phyloP scores from a whole-genome alignment of 2,329 filamentous ascomycete species.

The Phoma sp. region DNA sequence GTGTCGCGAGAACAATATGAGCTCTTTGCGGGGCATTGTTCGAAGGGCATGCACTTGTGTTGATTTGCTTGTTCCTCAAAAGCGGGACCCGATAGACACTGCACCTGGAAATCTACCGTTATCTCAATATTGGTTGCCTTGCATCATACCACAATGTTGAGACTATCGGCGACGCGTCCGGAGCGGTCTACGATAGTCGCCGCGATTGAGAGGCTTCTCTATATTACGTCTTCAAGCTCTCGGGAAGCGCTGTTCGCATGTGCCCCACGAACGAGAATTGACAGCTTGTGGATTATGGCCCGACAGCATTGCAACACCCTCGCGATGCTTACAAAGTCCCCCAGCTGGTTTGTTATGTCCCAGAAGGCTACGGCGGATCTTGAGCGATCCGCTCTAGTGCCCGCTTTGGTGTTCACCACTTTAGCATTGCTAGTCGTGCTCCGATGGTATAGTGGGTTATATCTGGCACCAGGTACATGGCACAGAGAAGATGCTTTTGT shows the following conservation, averaged over 20 bases:
- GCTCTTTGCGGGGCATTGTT: too few relatives aligned
- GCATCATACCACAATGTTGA: too few relatives aligned
- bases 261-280: neutral
- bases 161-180: too few relatives aligned
- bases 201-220: too few relatives aligned
- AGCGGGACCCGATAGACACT: too few relatives aligned
- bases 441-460: constrained; percentile 37
- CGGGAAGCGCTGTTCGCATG: neutral
- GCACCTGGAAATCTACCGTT: too few relatives aligned
- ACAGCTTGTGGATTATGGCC: neutral
- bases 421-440: constrained; percentile 32
- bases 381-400: constrained; percentile 29
- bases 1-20: too few relatives aligned
- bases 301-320: neutral
- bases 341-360: constrained; percentile 34
- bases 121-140: too few relatives aligned
- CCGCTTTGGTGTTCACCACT: constrained; percentile 31
- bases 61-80: too few relatives aligned
- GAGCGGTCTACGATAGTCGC: too few relatives aligned
- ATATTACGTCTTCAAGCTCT: too few relatives aligned
- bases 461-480: constrained; percentile 19
- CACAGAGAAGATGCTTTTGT: constrained; percentile 38
- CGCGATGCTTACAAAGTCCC: constrained; percentile 25
- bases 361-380: constrained; percentile 32
- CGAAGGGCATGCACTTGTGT: too few relatives aligned